These are phyloP conservation scores for Tephrocybe sp. DNA, from an alignment of 768 basidiomycete genomes.

Conservation along the genomic window DNA sequence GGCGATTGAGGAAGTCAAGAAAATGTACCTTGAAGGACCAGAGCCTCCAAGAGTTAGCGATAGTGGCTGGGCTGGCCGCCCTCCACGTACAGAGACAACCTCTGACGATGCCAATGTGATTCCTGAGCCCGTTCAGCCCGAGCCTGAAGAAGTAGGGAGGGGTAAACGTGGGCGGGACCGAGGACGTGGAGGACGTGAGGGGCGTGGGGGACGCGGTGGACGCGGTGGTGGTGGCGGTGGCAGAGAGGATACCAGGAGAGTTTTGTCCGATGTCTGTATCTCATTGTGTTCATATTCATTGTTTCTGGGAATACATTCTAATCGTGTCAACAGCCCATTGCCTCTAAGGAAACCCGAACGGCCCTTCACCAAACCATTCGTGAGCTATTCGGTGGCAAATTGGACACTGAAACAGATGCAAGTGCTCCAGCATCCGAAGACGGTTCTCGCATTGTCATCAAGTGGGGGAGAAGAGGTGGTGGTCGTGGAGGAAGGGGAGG, in stretches of 20 bases:
- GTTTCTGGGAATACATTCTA: constrained; percentile 8
- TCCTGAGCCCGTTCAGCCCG: constrained; percentile 20
- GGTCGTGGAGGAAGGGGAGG: constrained; percentile 49
- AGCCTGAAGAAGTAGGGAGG: constrained; percentile 23
- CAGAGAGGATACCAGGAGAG: constrained; percentile 67
- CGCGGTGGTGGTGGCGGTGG: constrained; percentile 39
- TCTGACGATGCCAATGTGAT: constrained; percentile 8
- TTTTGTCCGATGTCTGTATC: constrained; percentile 75
- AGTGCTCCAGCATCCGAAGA: constrained; percentile 48
- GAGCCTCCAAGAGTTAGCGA: constrained; percentile 74
- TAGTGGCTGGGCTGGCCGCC: constrained; percentile 66
- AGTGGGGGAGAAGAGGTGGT: constrained; percentile 61
- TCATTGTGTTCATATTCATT: constrained; percentile 13
- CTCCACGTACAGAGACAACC: constrained; percentile 25
- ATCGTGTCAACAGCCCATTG: constrained; percentile 61
- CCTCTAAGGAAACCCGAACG: constrained; percentile 77
- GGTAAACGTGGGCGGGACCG: constrained; percentile 40
- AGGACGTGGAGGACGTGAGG: constrained; percentile 43
- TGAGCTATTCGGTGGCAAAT: constrained; percentile 75
- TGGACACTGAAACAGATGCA: constrained; percentile 79
- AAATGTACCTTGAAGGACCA: constrained; percentile 78
- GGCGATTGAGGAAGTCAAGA: constrained; percentile 59
- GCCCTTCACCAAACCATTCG: constrained; percentile 80
- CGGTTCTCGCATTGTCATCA: constrained; percentile 76
- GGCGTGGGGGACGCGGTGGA: constrained; percentile 38